Conservation (phyloP, 108 stramenopile species). For the Ochromonas danica region DNA sequence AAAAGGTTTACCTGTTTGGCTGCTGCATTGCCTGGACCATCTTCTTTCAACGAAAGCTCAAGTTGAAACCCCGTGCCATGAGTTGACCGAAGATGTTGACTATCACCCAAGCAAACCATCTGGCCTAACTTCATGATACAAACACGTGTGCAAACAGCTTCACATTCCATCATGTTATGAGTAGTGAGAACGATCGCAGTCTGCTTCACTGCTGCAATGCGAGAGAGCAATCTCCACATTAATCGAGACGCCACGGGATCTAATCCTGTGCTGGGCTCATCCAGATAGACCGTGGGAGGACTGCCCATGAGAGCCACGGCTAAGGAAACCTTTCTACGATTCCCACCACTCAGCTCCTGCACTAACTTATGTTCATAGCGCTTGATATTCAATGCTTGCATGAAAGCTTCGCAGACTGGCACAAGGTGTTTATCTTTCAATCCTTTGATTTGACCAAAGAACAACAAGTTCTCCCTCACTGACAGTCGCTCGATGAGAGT, state of each 20-base stretch:
- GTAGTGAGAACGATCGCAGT: slow-evolving; percentile 31
- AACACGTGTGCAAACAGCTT: slow-evolving; percentile 33
- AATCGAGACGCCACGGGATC: slow-evolving; percentile 36
- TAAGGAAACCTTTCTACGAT: slow-evolving; percentile 11
- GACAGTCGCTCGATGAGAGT: slow-evolving; percentile 26
- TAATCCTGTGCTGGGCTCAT: slow-evolving; percentile 34
- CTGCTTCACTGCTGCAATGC: neutral
- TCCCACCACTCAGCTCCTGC: slow-evolving; percentile 17
- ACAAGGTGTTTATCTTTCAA: neutral
- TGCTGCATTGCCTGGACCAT: too few relatives aligned
- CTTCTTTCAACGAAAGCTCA: too few relatives aligned
- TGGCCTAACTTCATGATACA: slow-evolving; percentile 33
- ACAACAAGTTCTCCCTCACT: slow-evolving; percentile 31
- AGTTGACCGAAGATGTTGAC: slow-evolving; percentile 25
- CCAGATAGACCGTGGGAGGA: slow-evolving; percentile 35
- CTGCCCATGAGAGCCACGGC: slow-evolving; percentile 22
- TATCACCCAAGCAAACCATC: slow-evolving; percentile 33
- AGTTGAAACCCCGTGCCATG: slow-evolving; percentile 34
- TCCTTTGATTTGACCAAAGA: slow-evolving; percentile 29
- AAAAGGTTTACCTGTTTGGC: too few relatives aligned
- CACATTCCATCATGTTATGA: slow-evolving; percentile 37
- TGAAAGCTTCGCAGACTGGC: neutral
- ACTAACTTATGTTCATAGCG: slow-evolving; percentile 23
- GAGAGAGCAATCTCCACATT: slow-evolving; percentile 30
- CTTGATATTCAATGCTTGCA: slow-evolving; percentile 34